A percentile compares a stretch with the other conserved stretches of the same genome.
Conservation (phyloP, 768 basidiomycete genomes). For the Crepidotus variabilis region DNA sequence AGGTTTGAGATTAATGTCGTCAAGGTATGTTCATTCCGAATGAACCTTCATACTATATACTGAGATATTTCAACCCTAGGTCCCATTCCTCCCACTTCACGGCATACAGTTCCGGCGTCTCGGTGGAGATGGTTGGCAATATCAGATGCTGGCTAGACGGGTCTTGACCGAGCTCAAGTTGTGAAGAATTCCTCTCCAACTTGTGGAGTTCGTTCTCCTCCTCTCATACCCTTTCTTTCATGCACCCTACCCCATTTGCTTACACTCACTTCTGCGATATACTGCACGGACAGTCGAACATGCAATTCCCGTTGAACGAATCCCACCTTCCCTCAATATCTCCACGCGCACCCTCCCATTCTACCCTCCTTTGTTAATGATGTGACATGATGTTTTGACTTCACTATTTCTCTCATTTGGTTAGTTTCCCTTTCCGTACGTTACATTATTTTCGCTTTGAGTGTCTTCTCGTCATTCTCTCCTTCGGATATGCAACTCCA, state of each 20-base stretch:
- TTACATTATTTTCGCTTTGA: background rate
- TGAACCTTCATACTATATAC: background rate
- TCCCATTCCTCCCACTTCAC: conserved; percentile 89
- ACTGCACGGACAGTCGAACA: background rate
- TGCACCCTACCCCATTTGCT: background rate
- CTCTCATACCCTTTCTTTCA: background rate
- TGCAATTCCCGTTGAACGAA: background rate
- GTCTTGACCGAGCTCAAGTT: conserved; percentile 87
- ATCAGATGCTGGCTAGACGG: conserved; percentile 90
- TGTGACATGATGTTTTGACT: background rate
- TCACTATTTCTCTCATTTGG: background rate
- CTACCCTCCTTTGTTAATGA: background rate
- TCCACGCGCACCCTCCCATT: background rate
- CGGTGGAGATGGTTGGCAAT: conserved; percentile 94
- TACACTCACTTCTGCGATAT: background rate
- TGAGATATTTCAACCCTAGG: conserved; percentile 39
- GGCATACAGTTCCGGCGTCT: conserved; percentile 93
- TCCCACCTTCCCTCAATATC: background rate
- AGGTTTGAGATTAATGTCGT: conserved; percentile 97
- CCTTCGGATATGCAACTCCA: background rate
- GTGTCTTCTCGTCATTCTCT: background rate
- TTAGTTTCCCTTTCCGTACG: background rate
- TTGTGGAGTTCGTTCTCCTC: background rate
- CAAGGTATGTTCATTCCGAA: conserved; percentile 57
- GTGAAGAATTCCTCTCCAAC: conserved; percentile 29